Evolutionary conservation across 345 rosid species (phyloP), one percentile per base, ranked within the genome.

Genomic region (Adansonia digitata): DNA sequence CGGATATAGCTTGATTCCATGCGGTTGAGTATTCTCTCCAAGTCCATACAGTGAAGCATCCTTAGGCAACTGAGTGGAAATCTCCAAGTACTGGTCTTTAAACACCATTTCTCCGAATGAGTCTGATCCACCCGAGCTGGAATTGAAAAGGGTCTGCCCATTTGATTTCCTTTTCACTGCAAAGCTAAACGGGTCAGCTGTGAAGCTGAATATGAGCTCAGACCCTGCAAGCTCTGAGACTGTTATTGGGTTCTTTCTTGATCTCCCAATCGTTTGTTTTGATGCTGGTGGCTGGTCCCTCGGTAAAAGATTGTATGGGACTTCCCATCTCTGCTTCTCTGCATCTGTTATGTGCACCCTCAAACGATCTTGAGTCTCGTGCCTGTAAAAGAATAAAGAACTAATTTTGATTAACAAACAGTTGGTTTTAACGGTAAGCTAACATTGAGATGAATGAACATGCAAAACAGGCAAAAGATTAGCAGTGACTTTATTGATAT

Each of bases 41-140:
- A 93, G 81, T 2, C 99, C 99, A 69, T 92, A 96, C 15, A 96
- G 79, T 0, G 99, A 89, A 26, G 97, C 99, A 35, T 88, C 93
- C 78, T 83, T 78, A 0, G 99, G 98, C 77, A 96, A 62, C 4
- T 83, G 79, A 29, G 99, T 96, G 27, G 99, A 96, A 40, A 96
- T 84, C 87, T 96, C 99, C 7, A 96, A 81, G 90, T 96, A 96
- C 60, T 96, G 99, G 72, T 96, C 99, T 71, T 96, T 96, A 77
- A 96, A 93, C 34, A 93, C 98, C 81, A 96, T 68, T 67, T 79
- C 77, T 7, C 93, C 88, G 68, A 82, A 92, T 1, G 91, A 83
- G 68, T 80, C 85, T 61, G 92, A 85, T 1, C 68, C 82, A 42
- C 55, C 83, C 5, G 92, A 79, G 84, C 88, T 86, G 11, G 98